Percentiles rank a stretch among this genome's conserved stretches.
These are phyloP conservation scores for Trichosporon sp. DNA, from an alignment of 1,284 basidiomycete genomes.

Conservation along the genomic window DNA sequence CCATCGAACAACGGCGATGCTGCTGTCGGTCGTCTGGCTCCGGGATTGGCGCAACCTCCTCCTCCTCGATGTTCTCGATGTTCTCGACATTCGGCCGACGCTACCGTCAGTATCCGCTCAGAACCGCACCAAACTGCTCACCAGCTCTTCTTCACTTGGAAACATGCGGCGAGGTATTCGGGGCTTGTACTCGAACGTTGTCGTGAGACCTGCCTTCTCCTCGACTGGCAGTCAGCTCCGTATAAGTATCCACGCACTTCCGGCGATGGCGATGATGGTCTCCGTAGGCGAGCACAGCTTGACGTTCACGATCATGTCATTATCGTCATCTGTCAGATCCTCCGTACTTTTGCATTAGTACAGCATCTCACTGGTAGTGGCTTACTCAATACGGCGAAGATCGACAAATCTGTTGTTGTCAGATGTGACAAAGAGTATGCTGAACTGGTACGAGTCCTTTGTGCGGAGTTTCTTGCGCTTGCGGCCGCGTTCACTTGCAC, in stretches of 20 bases:
- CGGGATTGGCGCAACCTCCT: too few species aligned
- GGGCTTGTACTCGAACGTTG: constrained; percentile 24
- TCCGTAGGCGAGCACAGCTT: constrained; percentile 20
- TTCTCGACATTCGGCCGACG: background rate
- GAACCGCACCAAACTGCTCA: background rate
- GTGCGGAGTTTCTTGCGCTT: background rate
- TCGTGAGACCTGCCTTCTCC: constrained; percentile 31
- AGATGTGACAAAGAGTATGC: constrained; percentile 17
- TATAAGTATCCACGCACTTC: constrained; percentile 14
- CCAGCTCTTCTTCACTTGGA: constrained; percentile 7
- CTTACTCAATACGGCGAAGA: constrained; percentile 9
- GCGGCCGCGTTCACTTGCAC: background rate
- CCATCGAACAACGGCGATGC: background rate
- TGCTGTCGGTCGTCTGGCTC: too few species aligned
- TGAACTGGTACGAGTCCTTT: constrained; percentile 16
- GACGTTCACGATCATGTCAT: constrained; percentile 17
- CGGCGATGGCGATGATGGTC: constrained; percentile 21
- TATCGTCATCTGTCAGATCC: constrained; percentile 11
- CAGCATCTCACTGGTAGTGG: background rate
- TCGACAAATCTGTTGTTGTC: constrained; percentile 19
- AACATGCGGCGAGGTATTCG: constrained; percentile 17
- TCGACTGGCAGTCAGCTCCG: constrained; percentile 27
- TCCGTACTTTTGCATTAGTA: constrained; percentile 19
- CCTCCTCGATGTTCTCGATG: background rate
- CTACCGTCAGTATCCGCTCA: background rate